Base-by-base conservation (phyloP, 2,329 filamentous ascomycete species). In the Teratosphaeriaceae sp. region DNA sequence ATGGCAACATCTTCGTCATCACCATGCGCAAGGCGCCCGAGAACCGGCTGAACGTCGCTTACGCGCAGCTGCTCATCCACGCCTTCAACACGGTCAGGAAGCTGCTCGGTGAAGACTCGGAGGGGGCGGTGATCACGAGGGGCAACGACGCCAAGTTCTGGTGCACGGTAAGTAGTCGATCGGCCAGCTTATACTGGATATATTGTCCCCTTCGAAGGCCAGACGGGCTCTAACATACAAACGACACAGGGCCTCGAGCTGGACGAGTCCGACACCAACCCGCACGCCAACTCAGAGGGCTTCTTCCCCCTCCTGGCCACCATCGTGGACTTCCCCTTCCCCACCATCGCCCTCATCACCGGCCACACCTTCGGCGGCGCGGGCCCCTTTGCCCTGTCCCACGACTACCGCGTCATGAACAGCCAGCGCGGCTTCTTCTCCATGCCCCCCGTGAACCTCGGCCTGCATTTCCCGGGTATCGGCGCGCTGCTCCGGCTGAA, bases 391-490 rank as follows among this genome's bases (percentile, higher is more conserved):
- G 67, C 68, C 0, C 54, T 73, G 4, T 61, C 62, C 22, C 70
- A 72, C 43, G 70, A 73, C 52, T 73, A 72, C 53, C 64, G 70
- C 11, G 61, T 72, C 35, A 72, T 72, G 69, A 73, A 72, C 52
- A 59, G 58, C 33, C 57, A 64, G 36, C 64, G 70, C 13, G 70
- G 70, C 26, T 73, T 70, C 55, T 57, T 73, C 40, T 69, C 60
- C 43, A 72, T 73, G 69, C 75, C 74, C 0, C 74, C 75, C 0
- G 71, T 78, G 0, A 67, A 77, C 42, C 65, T 78, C 1, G 75
- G 75, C 4, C 59, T 78, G 21, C 72, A 76, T 49, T 78, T 78
- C 46, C 70, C 71, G 12, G 75, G 74, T 8, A 76, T 78, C 37
- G 74, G 74, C 3, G 61, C 66, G 2, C 62, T 78, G 5, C 72